Conservation (phyloP, 441 rosid genomes). For the Corymbia calophylla region DNA sequence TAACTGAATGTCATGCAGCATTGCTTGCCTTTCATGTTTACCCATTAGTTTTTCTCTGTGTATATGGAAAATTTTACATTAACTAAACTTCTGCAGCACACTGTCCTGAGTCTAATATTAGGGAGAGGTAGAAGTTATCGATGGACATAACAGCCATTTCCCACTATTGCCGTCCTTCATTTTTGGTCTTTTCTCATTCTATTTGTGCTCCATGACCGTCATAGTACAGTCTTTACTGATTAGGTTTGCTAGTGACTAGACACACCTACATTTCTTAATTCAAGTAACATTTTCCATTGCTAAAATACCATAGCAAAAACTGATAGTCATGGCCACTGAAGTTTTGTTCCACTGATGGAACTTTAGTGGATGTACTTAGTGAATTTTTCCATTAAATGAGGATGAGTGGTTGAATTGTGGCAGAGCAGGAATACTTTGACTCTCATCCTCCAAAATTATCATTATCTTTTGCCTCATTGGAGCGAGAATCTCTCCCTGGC, state of each 20-base stretch:
- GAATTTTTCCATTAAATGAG: not conserved
- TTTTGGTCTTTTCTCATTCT: not conserved
- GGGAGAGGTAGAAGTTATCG: not conserved
- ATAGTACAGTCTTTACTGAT: not conserved
- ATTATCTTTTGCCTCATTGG: not conserved
- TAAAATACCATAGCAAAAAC: not conserved
- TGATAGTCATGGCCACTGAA: not conserved
- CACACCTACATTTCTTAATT: not conserved
- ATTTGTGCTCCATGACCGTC: not conserved
- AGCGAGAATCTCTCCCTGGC: not conserved
- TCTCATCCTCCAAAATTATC: not conserved
- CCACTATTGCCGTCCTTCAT: not conserved
- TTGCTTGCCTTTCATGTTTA: not conserved
- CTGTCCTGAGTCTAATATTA: not conserved
- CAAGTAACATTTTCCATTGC: not conserved
- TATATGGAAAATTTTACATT: not conserved
- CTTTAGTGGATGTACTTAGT: not conserved
- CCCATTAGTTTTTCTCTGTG: not conserved
- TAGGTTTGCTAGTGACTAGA: not conserved
- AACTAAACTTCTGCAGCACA: not conserved
- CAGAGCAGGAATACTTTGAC: not conserved
- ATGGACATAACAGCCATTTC: not conserved
- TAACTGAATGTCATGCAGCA: not conserved
- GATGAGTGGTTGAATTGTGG: not conserved
- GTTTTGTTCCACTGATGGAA: not conserved